Conservation (phyloP, 345 rosid genomes). For the Salix brachista region DNA sequence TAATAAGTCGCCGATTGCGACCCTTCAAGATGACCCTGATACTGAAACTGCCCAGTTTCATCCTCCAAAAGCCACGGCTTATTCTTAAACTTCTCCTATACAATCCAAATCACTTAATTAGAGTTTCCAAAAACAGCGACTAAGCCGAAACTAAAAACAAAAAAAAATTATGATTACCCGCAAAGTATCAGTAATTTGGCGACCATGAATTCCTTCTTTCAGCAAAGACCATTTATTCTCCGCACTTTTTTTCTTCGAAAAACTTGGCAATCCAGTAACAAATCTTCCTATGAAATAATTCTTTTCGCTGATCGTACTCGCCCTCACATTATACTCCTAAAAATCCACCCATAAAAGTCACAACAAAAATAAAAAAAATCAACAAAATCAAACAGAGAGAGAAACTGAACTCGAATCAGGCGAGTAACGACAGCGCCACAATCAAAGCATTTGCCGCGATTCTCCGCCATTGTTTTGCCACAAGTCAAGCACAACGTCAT, state of each 20-base stretch:
- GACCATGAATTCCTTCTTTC: slow-evolving; percentile 89
- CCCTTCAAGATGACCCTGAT: slow-evolving; percentile 92
- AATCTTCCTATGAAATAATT: slow-evolving; percentile 89
- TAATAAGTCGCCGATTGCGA: slow-evolving; percentile 93
- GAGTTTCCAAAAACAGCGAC: not conserved
- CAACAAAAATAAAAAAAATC: not conserved
- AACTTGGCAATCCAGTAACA: slow-evolving; percentile 68
- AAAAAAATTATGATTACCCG: slow-evolving; percentile 42
- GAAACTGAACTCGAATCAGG: slow-evolving; percentile 60
- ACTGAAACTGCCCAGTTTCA: slow-evolving; percentile 92
- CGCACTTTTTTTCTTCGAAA: slow-evolving; percentile 70
- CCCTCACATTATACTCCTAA: slow-evolving; percentile 82
- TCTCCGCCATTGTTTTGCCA: slow-evolving; percentile 92
- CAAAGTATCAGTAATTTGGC: slow-evolving; percentile 69
- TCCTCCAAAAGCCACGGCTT: slow-evolving; percentile 96
- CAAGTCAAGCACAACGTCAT: slow-evolving; percentile 85
- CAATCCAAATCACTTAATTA: not conserved
- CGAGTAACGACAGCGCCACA: slow-evolving; percentile 73
- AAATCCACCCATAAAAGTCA: slow-evolving; percentile 1
- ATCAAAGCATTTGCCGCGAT: slow-evolving; percentile 61
- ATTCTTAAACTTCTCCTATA: slow-evolving; percentile 86
- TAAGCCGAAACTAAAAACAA: not conserved
- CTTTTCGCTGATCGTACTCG: slow-evolving; percentile 59
- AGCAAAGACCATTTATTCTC: slow-evolving; percentile 88
- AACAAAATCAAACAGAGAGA: not conserved